These are phyloP conservation scores for Pleurotus djamor DNA, from an alignment of 768 basidiomycete genomes.

Conservation along the genomic window DNA sequence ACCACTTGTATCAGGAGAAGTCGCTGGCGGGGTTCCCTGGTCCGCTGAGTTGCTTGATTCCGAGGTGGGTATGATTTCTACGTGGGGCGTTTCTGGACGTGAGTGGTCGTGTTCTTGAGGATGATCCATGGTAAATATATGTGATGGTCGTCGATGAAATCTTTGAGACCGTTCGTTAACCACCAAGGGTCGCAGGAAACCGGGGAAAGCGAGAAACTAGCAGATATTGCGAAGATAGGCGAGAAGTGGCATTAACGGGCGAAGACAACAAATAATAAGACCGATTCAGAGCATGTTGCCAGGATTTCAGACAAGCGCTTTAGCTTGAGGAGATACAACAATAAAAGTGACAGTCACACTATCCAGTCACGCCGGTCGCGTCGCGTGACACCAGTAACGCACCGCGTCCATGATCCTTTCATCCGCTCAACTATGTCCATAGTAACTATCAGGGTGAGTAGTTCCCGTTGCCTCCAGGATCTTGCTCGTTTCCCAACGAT, in stretches of 20 bases:
- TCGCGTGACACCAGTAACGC: background rate
- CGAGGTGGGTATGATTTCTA: slow-evolving; percentile 13
- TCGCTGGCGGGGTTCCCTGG: slow-evolving; percentile 6
- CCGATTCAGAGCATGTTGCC: background rate
- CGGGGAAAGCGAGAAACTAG: background rate
- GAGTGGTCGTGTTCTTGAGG: slow-evolving; percentile 21
- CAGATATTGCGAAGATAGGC: background rate
- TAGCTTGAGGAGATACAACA: background rate
- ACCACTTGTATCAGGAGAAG: background rate
- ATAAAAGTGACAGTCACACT: background rate
- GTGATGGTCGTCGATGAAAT: slow-evolving; percentile 2
- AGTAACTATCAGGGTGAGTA: slow-evolving; percentile 64
- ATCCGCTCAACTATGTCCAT: slow-evolving; percentile 48
- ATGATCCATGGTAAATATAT: background rate
- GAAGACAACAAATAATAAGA: background rate
- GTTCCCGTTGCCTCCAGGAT: background rate
- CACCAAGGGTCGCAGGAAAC: background rate
- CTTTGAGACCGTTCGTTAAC: background rate
- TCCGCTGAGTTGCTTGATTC: slow-evolving; percentile 7
- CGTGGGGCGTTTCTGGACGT: slow-evolving; percentile 25
- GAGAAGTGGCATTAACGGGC: background rate
- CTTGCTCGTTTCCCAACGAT: background rate
- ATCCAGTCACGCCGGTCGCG: background rate
- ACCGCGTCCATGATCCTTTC: background rate
- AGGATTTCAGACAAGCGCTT: background rate